These are phyloP conservation scores for Amanita pallidorosea DNA, from an alignment of 768 basidiomycete genomes.

Conservation along the genomic window DNA sequence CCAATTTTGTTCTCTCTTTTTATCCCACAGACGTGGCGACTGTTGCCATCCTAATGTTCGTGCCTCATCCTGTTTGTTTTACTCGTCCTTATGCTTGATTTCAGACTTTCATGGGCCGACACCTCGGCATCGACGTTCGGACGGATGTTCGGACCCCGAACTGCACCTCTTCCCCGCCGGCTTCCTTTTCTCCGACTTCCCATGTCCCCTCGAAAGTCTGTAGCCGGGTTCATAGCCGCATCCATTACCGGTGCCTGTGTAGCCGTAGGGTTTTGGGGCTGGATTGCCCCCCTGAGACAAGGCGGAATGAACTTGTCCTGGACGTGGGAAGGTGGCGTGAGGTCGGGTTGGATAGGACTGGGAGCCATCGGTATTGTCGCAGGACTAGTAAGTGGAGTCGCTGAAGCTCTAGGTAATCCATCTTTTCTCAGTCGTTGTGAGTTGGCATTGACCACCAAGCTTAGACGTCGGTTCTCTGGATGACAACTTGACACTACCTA, in stretches of 20 bases:
- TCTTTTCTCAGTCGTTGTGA: constrained; percentile 2
- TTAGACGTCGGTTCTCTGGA: constrained; percentile 77
- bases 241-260: constrained; percentile 59
- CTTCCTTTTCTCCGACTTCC: constrained; percentile 43
- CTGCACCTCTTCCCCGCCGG: constrained; percentile 36
- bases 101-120: constrained; percentile 90
- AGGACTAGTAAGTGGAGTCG: constrained; percentile 72
- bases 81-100: constrained; percentile 3
- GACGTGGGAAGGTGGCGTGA: constrained; percentile 45
- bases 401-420: constrained; percentile 79
- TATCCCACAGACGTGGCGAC: constrained; percentile 84
- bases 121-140: constrained; percentile 90
- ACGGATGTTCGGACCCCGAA: constrained; percentile 67
- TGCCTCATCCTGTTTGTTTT: constrained; percentile 6
- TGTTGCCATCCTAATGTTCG: constrained; percentile 84
- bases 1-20: constrained; percentile 59
- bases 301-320: constrained; percentile 32
- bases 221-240: constrained; percentile 79
- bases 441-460: neutral
- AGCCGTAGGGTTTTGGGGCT: constrained; percentile 63
- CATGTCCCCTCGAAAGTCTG: constrained; percentile 71
- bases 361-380: constrained; percentile 47
- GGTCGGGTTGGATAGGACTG: constrained; percentile 38
- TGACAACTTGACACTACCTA: constrained; percentile 84
- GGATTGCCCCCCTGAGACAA: constrained; percentile 36